Evolutionary conservation across 345 rosid species (phyloP).

Genomic region (Syzygium aqueum): DNA sequence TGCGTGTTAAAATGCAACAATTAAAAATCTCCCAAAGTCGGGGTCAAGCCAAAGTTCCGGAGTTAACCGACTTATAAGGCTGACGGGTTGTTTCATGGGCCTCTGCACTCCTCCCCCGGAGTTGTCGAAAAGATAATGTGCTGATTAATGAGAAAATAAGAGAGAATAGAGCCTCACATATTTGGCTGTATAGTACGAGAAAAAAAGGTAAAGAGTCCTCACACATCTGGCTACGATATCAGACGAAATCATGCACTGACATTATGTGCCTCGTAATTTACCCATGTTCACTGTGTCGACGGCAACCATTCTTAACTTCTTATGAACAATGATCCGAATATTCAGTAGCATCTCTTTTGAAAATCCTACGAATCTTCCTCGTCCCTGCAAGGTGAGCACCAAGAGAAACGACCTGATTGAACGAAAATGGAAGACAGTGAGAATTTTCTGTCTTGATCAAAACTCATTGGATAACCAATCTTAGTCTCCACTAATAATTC

Average conservation of each 20-base stretch:
- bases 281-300: constrained; percentile 4
- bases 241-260: neutral
- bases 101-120: neutral
- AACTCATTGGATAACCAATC: constrained; percentile 15
- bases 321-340: constrained; percentile 8
- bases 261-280: constrained; percentile 1
- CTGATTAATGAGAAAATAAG: neutral
- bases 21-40: neutral
- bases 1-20: neutral
- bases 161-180: neutral
- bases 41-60: neutral
- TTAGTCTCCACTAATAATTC: neutral
- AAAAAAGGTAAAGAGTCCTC: neutral
- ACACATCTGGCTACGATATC: neutral
- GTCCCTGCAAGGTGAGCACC: neutral
- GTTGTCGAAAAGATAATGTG: neutral
- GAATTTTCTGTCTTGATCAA: neutral
- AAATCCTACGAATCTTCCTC: constrained; percentile 10
- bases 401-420: neutral
- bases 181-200: neutral
- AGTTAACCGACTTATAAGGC: neutral
- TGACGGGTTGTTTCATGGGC: neutral
- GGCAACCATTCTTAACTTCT: constrained; percentile 2
- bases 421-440: neutral
- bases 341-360: constrained; percentile 9